Conservation (phyloP, 1,284 basidiomycete genomes). For the Heterobasidion irregulare region DNA sequence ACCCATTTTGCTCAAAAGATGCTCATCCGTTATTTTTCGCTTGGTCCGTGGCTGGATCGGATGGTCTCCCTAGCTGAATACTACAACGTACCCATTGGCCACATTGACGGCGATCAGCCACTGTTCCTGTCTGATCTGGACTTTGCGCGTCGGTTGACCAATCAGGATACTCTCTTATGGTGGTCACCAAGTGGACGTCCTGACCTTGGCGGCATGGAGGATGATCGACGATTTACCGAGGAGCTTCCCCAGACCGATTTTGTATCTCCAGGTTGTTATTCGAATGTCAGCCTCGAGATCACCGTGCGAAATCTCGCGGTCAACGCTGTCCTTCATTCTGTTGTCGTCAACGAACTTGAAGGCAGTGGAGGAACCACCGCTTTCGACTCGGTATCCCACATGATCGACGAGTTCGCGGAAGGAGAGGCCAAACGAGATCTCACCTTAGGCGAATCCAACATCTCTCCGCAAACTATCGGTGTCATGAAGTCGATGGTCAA, state of each 20-base stretch:
- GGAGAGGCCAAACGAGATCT: conserved; percentile 73
- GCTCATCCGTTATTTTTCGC: conserved; percentile 74
- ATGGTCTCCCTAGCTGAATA: conserved; percentile 81
- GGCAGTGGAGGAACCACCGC: conserved; percentile 88
- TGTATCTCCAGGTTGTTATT: conserved; percentile 79
- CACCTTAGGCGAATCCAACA: conserved; percentile 84
- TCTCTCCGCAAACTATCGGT: conserved; percentile 86
- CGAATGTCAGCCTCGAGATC: conserved; percentile 90
- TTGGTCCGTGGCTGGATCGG: conserved; percentile 79
- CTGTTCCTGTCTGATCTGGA: conserved; percentile 85
- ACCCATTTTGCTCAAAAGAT: conserved; percentile 68
- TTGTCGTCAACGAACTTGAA: conserved; percentile 94
- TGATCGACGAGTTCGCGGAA: conserved; percentile 84
- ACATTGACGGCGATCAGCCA: conserved; percentile 87
- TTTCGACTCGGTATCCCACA: conserved; percentile 90
- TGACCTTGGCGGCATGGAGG: conserved; percentile 90
- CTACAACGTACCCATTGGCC: conserved; percentile 89
- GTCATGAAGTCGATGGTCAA: conserved; percentile 88
- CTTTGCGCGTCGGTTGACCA: conserved; percentile 80
- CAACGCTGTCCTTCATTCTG: conserved; percentile 90
- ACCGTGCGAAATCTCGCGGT: conserved; percentile 90
- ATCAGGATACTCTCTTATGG: conserved; percentile 93
- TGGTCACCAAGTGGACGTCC: conserved; percentile 91
- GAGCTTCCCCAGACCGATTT: conserved; percentile 87
- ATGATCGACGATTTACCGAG: conserved; percentile 73